These are phyloP conservation scores for Glycine tomentella DNA, from an alignment of 306 rosid genomes.

Conservation along the genomic window DNA sequence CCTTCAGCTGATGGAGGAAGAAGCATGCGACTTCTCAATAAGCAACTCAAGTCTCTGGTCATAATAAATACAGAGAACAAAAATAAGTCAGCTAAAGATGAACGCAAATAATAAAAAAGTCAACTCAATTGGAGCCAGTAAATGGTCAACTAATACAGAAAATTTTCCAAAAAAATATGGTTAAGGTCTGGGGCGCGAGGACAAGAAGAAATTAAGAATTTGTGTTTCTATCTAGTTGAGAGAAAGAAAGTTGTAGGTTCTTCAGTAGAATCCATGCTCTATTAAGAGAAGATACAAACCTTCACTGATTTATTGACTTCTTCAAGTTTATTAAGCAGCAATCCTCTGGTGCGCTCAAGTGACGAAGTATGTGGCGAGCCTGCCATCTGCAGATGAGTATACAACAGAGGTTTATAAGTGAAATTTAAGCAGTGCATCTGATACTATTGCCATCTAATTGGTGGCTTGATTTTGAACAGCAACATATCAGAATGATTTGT, in stretches of 20 bases:
- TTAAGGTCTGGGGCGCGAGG: background rate
- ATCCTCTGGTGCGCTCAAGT: constrained; percentile 64
- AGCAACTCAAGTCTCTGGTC: constrained; percentile 75
- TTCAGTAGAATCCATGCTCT: constrained; percentile 31
- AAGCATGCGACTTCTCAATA: constrained; percentile 61
- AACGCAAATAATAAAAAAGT: constrained; percentile 9
- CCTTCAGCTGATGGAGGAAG: constrained; percentile 48
- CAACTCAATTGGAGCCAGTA: background rate
- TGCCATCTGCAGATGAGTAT: constrained; percentile 57
- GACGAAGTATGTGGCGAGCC: constrained; percentile 60
- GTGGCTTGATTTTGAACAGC: constrained; percentile 9
- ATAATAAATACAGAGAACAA: constrained; percentile 36
- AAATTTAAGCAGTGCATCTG: constrained; percentile 32
- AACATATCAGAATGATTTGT: constrained; percentile 15
- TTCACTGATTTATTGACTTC: constrained; percentile 86
- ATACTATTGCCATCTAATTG: background rate
- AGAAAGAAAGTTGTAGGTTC: background rate
- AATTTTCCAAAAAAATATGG: background rate
- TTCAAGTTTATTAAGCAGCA: constrained; percentile 76
- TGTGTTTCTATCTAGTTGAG: constrained; percentile 17
- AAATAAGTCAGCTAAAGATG: background rate
- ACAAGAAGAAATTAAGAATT: constrained; percentile 28
- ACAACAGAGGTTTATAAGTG: constrained; percentile 7
- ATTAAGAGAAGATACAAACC: constrained; percentile 56
- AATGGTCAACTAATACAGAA: constrained; percentile 12